A percentile compares a stretch with the other conserved stretches of the same genome.
These are phyloP conservation scores for Macrolepiota dolichaula DNA, from an alignment of 768 basidiomycete genomes.

Conservation along the genomic window DNA sequence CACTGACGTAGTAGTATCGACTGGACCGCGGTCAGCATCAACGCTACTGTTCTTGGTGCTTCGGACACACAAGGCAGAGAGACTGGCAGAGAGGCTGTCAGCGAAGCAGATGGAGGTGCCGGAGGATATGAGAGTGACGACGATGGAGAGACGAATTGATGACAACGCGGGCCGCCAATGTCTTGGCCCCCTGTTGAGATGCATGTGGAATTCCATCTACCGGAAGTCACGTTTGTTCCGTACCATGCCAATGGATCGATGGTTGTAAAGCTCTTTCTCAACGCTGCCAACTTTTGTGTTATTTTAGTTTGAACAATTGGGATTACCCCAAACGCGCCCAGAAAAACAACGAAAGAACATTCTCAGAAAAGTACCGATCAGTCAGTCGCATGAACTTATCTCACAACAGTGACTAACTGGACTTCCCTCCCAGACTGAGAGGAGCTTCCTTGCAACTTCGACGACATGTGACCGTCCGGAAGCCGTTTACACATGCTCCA, in stretches of 20 bases:
- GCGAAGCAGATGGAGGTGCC: constrained; percentile 2
- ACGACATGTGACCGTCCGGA: background rate
- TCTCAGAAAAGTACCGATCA: too few species aligned
- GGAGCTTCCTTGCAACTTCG: background rate
- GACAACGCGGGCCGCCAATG: background rate
- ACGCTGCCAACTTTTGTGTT: too few species aligned
- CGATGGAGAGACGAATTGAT: background rate
- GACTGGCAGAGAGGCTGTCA: constrained; percentile 3
- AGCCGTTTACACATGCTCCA: background rate
- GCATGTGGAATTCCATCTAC: background rate
- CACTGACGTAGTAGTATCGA: background rate
- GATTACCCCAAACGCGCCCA: too few species aligned
- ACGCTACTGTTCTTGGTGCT: constrained; percentile 68
- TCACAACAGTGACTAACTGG: too few species aligned
- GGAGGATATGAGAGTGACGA: constrained; percentile 11
- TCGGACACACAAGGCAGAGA: constrained; percentile 26
- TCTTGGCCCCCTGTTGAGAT: background rate
- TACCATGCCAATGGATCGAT: too few species aligned
- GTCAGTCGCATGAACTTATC: too few species aligned
- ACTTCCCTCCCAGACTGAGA: too few species aligned
- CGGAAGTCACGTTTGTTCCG: background rate
- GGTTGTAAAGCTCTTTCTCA: too few species aligned
- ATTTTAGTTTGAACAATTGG: too few species aligned
- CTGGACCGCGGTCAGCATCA: constrained; percentile 40
- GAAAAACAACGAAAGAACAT: too few species aligned